These are phyloP conservation scores for Colletotrichum phormii DNA, from an alignment of 2,329 filamentous ascomycete genomes.

Conservation along the genomic window DNA sequence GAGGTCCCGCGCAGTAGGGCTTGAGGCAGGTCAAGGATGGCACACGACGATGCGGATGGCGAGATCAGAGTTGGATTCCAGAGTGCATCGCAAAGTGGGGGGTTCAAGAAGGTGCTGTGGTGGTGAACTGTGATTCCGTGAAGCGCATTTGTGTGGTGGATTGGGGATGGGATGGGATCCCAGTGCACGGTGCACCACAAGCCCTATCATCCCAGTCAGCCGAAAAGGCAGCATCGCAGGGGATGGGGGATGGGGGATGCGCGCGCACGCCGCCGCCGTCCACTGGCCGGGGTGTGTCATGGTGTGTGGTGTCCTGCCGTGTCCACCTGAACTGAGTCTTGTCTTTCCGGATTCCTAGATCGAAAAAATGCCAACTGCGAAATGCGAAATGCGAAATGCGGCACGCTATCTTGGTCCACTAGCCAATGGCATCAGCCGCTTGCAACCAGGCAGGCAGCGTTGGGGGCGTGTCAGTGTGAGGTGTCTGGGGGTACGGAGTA, in stretches of 20 bases:
- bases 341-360: neutral
- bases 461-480: neutral
- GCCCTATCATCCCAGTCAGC: neutral
- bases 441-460: neutral
- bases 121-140: neutral
- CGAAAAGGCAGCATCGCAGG: neutral
- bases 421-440: conserved; percentile 23
- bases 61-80: neutral
- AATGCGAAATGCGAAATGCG: conserved; percentile 15
- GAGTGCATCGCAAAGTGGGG: neutral
- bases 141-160: neutral
- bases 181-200: neutral
- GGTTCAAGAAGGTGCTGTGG: neutral
- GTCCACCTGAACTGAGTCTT: neutral
- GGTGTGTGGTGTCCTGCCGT: neutral
- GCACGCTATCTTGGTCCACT: neutral
- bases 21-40: neutral
- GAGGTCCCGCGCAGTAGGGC: neutral
- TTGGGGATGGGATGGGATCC: neutral
- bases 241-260: neutral
- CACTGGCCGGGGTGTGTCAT: neutral
- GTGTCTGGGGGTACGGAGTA: too few relatives aligned
- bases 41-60: neutral
- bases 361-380: neutral
- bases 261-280: too few relatives aligned